phyloP scores from a whole-genome alignment of 192 early-diverging fungal genomes.

The Backusella tarrabulga region DNA sequence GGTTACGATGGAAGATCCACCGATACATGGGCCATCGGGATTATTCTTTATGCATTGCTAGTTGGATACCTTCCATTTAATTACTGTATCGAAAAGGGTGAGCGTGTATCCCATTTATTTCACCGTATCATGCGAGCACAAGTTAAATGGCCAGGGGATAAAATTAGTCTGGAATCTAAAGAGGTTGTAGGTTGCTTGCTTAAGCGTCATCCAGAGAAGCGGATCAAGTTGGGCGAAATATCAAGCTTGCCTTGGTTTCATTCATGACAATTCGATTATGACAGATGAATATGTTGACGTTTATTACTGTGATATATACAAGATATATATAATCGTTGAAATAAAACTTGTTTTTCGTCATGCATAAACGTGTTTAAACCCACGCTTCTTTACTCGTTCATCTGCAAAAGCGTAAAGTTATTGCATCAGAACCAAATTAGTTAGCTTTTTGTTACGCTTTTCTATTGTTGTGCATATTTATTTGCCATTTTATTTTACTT shows the following conservation, averaged over 20 bases:
- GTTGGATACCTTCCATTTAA: slow-evolving; percentile 76
- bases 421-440: not conserved
- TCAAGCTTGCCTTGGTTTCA: slow-evolving; percentile 48
- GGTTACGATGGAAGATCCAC: slow-evolving; percentile 66
- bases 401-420: not conserved
- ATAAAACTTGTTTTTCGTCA: not conserved
- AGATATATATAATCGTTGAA: not conserved
- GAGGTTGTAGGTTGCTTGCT: slow-evolving; percentile 50
- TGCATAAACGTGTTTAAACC: not conserved
- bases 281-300: not conserved
- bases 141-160: slow-evolving; percentile 52
- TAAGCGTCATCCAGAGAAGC: slow-evolving; percentile 40
- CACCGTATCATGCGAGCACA: slow-evolving; percentile 62
- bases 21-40: slow-evolving; percentile 82
- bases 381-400: not conserved
- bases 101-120: slow-evolving; percentile 51
- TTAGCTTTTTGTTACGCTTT: not conserved
- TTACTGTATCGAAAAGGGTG: slow-evolving; percentile 51
- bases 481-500: no score
- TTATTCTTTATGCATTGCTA: slow-evolving; percentile 73
- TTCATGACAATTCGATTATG: not conserved
- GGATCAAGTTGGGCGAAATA: slow-evolving; percentile 41
- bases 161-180: slow-evolving; percentile 40
- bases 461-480: no score
- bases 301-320: not conserved